A percentile compares a stretch with the other conserved stretches of the same genome.
phyloP scores from a whole-genome alignment of 2,329 filamentous ascomycete genomes.

The Beauveria bassiana region DNA sequence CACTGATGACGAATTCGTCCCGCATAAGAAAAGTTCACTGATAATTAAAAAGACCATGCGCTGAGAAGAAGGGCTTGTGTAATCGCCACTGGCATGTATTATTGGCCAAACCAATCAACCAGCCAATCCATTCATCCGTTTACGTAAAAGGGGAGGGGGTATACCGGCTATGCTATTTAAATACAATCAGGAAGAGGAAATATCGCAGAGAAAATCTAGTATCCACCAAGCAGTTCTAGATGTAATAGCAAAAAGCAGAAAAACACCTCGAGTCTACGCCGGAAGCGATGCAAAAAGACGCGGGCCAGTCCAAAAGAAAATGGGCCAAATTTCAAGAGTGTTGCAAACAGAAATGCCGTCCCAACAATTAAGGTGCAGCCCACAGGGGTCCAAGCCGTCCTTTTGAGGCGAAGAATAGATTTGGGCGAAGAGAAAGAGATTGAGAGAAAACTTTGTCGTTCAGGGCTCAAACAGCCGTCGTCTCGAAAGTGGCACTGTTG shows the following conservation, averaged over 20 bases:
- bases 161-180: conserved; percentile 7
- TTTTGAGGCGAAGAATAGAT: background rate
- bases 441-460: background rate
- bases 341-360: background rate
- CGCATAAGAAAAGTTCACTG: background rate
- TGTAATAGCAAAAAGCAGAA: background rate
- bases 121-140: background rate
- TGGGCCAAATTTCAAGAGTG: background rate
- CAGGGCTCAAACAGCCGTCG: background rate
- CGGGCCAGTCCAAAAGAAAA: background rate
- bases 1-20: background rate
- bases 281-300: background rate
- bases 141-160: background rate
- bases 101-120: background rate
- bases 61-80: background rate
- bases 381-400: background rate
- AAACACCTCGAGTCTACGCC: conserved; percentile 1
- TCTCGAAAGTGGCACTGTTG: background rate
- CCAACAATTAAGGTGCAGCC: background rate
- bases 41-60: background rate
- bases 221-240: background rate
- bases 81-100: background rate
- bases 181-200: background rate
- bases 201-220: background rate
- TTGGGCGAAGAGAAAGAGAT: background rate